Evolutionary conservation across 2,329 filamentous ascomycete genomes (phyloP).

Genomic region (Fusarium duplospermum): DNA sequence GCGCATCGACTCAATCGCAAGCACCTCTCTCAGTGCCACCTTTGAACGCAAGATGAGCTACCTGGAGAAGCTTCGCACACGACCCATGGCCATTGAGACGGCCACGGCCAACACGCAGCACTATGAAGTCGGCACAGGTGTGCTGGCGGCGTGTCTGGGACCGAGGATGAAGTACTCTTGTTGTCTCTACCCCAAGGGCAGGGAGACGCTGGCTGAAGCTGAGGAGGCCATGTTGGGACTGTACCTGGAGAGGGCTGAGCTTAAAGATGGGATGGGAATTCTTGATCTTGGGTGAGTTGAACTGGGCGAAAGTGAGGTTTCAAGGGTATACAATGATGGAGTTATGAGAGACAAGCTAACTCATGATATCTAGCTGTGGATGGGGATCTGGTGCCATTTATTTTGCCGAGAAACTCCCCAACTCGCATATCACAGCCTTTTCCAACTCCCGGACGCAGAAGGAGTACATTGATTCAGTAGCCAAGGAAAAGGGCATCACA

Average conservation of each 20-base stretch:
- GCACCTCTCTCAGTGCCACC: conserved; percentile 62
- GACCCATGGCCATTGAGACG: conserved; percentile 77
- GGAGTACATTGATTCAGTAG: conserved; percentile 71
- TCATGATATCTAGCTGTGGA: conserved; percentile 63
- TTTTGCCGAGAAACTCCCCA: conserved; percentile 73
- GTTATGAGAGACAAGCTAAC: neutral
- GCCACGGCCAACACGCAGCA: conserved; percentile 75
- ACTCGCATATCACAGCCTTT: conserved; percentile 72
- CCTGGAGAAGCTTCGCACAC: conserved; percentile 66
- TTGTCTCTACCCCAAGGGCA: conserved; percentile 72
- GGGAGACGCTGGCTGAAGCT: conserved; percentile 72
- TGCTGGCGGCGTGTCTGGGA: conserved; percentile 70
- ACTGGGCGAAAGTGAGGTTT: neutral
- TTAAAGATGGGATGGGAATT: conserved; percentile 70
- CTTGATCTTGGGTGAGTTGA: conserved; percentile 68
- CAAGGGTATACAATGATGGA: neutral
- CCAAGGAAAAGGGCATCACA: conserved; percentile 64
- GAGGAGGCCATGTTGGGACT: conserved; percentile 74
- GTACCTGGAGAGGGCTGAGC: conserved; percentile 70
- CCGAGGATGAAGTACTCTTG: conserved; percentile 80
- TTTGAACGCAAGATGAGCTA: conserved; percentile 73
- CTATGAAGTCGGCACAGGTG: conserved; percentile 77
- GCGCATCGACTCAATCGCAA: conserved; percentile 66
- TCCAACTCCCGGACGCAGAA: conserved; percentile 78
- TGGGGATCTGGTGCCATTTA: conserved; percentile 76